A percentile compares a stretch with the other conserved stretches of the same genome.
phyloP scores from a whole-genome alignment of 2,329 filamentous ascomycete genomes.

The Nemania sp. region DNA sequence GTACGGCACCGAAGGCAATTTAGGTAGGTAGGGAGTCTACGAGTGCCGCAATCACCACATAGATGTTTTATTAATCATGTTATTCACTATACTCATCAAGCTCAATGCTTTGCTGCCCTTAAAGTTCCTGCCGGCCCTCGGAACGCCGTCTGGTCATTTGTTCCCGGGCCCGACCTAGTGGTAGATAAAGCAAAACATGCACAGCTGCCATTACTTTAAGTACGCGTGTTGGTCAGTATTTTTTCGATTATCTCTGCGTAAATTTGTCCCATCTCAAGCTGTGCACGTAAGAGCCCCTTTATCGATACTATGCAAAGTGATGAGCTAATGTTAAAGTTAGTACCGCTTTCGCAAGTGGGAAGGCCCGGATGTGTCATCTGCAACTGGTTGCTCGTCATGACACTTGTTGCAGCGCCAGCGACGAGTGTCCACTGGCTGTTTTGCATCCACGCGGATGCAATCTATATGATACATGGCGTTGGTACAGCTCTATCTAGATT shows the following conservation, averaged over 20 bases:
- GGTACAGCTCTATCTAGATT: constrained; percentile 22
- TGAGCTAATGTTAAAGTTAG: neutral
- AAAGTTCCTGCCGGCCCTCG: neutral
- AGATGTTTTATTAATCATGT: neutral
- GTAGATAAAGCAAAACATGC: constrained; percentile 22
- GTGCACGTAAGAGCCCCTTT: neutral
- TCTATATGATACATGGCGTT: constrained; percentile 56
- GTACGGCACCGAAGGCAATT: too few species aligned
- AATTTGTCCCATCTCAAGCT: neutral
- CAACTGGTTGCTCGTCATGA: constrained; percentile 18
- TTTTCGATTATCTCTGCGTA: constrained; percentile 2
- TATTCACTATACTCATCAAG: constrained; percentile 7
- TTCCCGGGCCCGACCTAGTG: neutral
- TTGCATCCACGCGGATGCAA: constrained; percentile 48
- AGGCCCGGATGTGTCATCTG: neutral
- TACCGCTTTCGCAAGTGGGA: neutral
- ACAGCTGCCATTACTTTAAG: constrained; percentile 8
- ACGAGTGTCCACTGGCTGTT: constrained; percentile 43
- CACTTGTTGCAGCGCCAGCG: constrained; percentile 54
- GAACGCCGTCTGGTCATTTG: neutral
- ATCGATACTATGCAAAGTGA: neutral
- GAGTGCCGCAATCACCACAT: neutral
- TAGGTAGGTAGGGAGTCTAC: too few species aligned
- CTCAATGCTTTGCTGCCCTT: constrained; percentile 1
- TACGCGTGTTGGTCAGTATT: neutral